A percentile compares a stretch with the other conserved stretches of the same genome.
Conservation (phyloP, 2,329 filamentous ascomycete species). For the Neonectria ditissima region DNA sequence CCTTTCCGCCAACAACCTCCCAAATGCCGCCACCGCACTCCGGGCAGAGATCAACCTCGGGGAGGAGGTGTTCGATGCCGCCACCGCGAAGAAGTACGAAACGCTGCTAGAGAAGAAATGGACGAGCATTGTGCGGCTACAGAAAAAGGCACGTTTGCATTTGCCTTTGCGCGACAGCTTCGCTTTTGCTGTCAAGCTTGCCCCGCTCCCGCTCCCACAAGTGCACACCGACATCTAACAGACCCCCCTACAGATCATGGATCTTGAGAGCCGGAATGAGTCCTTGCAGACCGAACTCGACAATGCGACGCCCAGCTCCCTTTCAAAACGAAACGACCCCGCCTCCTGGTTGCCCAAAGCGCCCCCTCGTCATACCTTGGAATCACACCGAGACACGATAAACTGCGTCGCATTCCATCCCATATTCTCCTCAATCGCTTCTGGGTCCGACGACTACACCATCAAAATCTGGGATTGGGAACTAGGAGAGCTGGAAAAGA, state of each 20-base stretch:
- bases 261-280: constrained; percentile 82
- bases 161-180: constrained; percentile 9
- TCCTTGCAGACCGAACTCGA: constrained; percentile 86
- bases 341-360: constrained; percentile 86
- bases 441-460: constrained; percentile 89
- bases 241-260: constrained; percentile 77
- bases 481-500: constrained; percentile 87
- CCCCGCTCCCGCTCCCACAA: constrained; percentile 13
- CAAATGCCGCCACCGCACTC: constrained; percentile 76
- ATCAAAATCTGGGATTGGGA: constrained; percentile 99
- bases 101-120: constrained; percentile 97
- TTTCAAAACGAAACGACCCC: constrained; percentile 74
- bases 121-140: constrained; percentile 93
- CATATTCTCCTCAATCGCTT: constrained; percentile 89
- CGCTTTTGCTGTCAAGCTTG: constrained; percentile 8
- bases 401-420: constrained; percentile 94
- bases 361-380: constrained; percentile 82
- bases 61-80: constrained; percentile 77
- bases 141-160: constrained; percentile 81
- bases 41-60: constrained; percentile 82
- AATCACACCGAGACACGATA: constrained; percentile 84
- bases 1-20: constrained; percentile 78
- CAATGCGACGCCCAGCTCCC: constrained; percentile 79
- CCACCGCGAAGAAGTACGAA: constrained; percentile 93
- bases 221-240: constrained; percentile 22